A percentile compares a stretch with the other conserved stretches of the same genome.
Conservation (phyloP, 768 basidiomycete genomes). For the Amanita subjunquillea region DNA sequence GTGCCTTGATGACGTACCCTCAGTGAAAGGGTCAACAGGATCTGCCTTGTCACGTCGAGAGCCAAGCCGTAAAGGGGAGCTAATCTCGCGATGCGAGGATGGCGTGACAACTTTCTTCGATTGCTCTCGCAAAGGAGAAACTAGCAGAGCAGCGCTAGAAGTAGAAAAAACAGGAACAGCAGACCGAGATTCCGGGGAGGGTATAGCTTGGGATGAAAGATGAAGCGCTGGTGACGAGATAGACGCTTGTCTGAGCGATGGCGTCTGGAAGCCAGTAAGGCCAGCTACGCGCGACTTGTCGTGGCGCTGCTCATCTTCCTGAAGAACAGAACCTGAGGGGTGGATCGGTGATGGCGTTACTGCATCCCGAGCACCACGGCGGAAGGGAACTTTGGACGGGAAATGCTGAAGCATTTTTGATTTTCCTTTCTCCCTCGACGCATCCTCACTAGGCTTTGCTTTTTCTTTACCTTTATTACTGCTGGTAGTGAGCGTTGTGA, state of each 20-base stretch:
- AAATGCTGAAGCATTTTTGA: conserved; percentile 35
- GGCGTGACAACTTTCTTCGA: conserved; percentile 29
- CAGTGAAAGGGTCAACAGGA: not conserved
- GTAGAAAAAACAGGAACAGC: conserved; percentile 37
- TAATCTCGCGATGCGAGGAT: conserved; percentile 14
- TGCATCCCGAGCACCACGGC: conserved; percentile 29
- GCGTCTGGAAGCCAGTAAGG: conserved; percentile 49
- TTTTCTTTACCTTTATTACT: conserved; percentile 34
- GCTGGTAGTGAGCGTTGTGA: conserved; percentile 28
- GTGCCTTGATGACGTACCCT: conserved; percentile 12
- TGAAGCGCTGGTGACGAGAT: conserved; percentile 70
- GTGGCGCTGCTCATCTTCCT: conserved; percentile 13
- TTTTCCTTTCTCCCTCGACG: conserved; percentile 28
- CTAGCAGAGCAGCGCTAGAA: conserved; percentile 31
- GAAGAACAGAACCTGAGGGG: conserved; percentile 18
- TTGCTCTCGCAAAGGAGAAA: conserved; percentile 37
- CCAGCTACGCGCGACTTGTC: conserved; percentile 39
- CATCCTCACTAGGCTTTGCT: conserved; percentile 23
- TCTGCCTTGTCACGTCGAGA: conserved; percentile 9
- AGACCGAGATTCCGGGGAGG: conserved; percentile 42
- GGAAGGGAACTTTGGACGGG: conserved; percentile 43
- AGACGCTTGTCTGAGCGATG: conserved; percentile 60
- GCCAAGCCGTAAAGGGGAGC: conserved; percentile 6
- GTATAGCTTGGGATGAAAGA: conserved; percentile 44
- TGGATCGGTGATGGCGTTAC: conserved; percentile 28